A percentile compares a stretch with the other conserved stretches of the same genome.
Evolutionary conservation across 805 yeast species (phyloP).

Genomic region (Candida silvatica): DNA sequence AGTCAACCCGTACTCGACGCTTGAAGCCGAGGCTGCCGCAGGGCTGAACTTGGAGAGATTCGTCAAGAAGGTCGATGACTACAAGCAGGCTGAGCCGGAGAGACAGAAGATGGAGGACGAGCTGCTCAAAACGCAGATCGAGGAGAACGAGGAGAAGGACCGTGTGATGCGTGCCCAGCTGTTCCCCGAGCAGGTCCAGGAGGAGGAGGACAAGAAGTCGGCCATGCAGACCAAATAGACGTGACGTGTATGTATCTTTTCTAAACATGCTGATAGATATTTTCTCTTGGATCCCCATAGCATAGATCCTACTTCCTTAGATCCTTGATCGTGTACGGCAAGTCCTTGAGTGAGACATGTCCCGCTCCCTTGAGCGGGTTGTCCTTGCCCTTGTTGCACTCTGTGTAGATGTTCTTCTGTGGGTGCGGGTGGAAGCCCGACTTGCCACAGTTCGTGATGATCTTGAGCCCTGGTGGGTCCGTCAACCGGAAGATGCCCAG

Average conservation of each 20-base stretch:
- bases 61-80: conserved; percentile 52
- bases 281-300: background rate
- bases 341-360: conserved; percentile 29
- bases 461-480: conserved; percentile 56
- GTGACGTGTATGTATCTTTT: background rate
- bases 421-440: conserved; percentile 57
- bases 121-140: conserved; percentile 17
- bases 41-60: conserved; percentile 70
- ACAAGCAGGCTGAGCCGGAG: conserved; percentile 40
- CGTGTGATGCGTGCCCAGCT: conserved; percentile 18
- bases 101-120: conserved; percentile 34
- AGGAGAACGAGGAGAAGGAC: conserved; percentile 26
- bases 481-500: conserved; percentile 54
- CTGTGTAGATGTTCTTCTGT: conserved; percentile 39
- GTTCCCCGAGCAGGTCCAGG: conserved; percentile 15
- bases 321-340: conserved; percentile 43
- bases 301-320: conserved; percentile 25
- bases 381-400: conserved; percentile 28
- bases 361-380: too few species aligned
- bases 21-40: conserved; percentile 87
- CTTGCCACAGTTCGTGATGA: conserved; percentile 40
- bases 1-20: conserved; percentile 74
- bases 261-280: background rate
- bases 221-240: conserved; percentile 5
- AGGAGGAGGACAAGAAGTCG: conserved; percentile 4